Percentiles rank a stretch among this genome's conserved stretches.
phyloP scores from a whole-genome alignment of 2,329 filamentous ascomycete species.

The Thermomyces lanuginosus region DNA sequence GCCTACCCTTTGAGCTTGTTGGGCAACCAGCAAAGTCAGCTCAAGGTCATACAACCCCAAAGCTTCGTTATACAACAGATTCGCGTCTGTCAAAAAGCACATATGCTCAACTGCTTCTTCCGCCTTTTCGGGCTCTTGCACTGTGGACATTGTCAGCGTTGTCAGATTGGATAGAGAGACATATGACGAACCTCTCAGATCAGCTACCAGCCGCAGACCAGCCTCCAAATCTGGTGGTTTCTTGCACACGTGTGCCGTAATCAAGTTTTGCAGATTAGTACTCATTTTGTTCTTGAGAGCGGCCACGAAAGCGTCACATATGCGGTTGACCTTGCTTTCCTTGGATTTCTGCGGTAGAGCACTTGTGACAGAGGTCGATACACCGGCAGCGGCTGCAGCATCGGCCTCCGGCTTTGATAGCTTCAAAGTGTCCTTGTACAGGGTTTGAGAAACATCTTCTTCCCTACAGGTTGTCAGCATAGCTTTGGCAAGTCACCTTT shows the following conservation, averaged over 20 bases:
- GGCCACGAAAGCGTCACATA: conserved; percentile 71
- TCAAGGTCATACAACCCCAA: conserved; percentile 85
- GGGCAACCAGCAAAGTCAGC: conserved; percentile 74
- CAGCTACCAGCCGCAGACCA: conserved; percentile 62
- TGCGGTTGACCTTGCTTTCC: conserved; percentile 58
- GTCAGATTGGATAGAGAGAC: background rate
- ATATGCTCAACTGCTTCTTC: conserved; percentile 92
- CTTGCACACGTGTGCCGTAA: conserved; percentile 92
- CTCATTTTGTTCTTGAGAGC: conserved; percentile 46
- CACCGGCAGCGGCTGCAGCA: conserved; percentile 8
- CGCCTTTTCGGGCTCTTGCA: conserved; percentile 52
- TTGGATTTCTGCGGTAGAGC: conserved; percentile 11
- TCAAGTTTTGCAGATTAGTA: conserved; percentile 69
- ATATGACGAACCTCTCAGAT: conserved; percentile 38
- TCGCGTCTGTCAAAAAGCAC: conserved; percentile 89
- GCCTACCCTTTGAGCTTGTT: conserved; percentile 68
- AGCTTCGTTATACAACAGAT: conserved; percentile 77
- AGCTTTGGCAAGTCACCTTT: no score
- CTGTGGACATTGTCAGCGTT: conserved; percentile 14
- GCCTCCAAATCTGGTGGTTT: conserved; percentile 75
- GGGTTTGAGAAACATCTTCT: conserved; percentile 82
- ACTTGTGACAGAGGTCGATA: conserved; percentile 4
- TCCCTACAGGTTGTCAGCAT: no score
- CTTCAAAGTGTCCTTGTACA: conserved; percentile 76
- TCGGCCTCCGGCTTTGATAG: conserved; percentile 16